Evolutionary conservation across 129 eudicot species (phyloP).

Genomic region (Calendula officinalis): DNA sequence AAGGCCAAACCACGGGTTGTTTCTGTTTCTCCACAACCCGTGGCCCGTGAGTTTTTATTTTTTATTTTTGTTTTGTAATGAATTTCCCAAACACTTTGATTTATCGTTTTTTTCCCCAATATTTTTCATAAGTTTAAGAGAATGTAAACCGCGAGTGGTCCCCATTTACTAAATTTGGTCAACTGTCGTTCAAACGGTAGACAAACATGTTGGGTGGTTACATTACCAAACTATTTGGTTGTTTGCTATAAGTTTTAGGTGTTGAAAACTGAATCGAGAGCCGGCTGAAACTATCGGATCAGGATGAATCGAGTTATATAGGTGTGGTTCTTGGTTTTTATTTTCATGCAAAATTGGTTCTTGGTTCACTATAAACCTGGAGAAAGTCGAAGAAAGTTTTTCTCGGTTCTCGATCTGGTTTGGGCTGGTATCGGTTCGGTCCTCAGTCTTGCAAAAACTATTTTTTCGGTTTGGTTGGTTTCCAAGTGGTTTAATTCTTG

Average conservation of each 20-base stretch:
- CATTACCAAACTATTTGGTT: neutral
- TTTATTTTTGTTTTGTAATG: neutral
- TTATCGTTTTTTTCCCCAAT: neutral
- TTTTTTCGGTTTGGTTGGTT: no score
- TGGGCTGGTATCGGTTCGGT: no score
- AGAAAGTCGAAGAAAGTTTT: no score
- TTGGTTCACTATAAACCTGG: no score
- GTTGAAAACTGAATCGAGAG: no score
- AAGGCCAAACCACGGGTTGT: constrained; percentile 66
- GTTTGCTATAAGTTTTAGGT: constrained; percentile 28
- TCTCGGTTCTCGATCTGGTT: no score
- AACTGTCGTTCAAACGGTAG: constrained; percentile 22
- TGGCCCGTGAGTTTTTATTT: constrained; percentile 54
- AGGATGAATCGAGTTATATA: no score
- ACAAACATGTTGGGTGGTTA: constrained; percentile 20
- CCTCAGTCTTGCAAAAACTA: no score
- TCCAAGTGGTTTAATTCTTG: no score
- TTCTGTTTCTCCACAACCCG: constrained; percentile 59
- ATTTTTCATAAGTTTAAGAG: constrained; percentile 38
- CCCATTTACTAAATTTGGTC: constrained; percentile 28
- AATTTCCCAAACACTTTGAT: constrained; percentile 11
- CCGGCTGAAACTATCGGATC: no score
- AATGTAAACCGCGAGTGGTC: constrained; percentile 23
- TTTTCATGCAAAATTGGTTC: no score
- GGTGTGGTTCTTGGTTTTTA: no score